These are phyloP conservation scores for Apiotrichum veenhuisii DNA, from an alignment of 1,284 basidiomycete genomes.

Conservation along the genomic window DNA sequence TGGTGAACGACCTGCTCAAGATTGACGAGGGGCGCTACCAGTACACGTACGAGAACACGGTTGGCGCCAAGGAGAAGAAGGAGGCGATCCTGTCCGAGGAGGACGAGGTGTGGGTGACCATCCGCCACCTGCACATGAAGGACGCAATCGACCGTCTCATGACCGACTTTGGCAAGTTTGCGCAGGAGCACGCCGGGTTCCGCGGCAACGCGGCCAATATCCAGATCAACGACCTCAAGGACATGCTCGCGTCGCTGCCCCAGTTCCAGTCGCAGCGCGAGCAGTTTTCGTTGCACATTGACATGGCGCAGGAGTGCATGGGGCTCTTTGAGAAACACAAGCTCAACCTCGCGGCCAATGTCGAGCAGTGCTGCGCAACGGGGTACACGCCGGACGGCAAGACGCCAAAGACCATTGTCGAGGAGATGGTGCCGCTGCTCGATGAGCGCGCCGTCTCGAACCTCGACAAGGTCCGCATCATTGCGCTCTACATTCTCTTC, in stretches of 20 bases:
- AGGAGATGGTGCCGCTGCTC: slow-evolving; percentile 96
- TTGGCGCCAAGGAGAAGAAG: slow-evolving; percentile 81
- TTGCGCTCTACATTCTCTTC: slow-evolving; percentile 92
- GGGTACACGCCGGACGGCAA: slow-evolving; percentile 84
- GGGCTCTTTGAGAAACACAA: slow-evolving; percentile 82
- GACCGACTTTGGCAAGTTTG: slow-evolving; percentile 86
- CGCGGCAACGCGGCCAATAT: slow-evolving; percentile 59
- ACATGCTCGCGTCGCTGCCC: slow-evolving; percentile 93
- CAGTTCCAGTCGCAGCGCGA: slow-evolving; percentile 95
- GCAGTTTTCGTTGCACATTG: slow-evolving; percentile 91
- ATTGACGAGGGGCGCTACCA: slow-evolving; percentile 86
- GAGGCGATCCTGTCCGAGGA: slow-evolving; percentile 75
- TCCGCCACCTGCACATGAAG: slow-evolving; percentile 96
- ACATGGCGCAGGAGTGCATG: slow-evolving; percentile 98
- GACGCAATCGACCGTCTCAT: slow-evolving; percentile 97
- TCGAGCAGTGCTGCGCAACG: slow-evolving; percentile 95
- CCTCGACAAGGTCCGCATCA: slow-evolving; percentile 89
- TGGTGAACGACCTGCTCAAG: slow-evolving; percentile 89
- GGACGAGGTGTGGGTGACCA: slow-evolving; percentile 85
- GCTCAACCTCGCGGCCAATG: slow-evolving; percentile 76
- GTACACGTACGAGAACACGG: slow-evolving; percentile 79
- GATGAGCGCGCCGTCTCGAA: slow-evolving; percentile 68
- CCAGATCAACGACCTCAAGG: slow-evolving; percentile 95
- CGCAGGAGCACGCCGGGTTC: slow-evolving; percentile 89
- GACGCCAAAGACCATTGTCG: slow-evolving; percentile 84